Evolutionary conservation across 2,329 filamentous ascomycete genomes (phyloP), one percentile per base, ranked within the genome.

Genomic region (Sarocladium oryzae): DNA sequence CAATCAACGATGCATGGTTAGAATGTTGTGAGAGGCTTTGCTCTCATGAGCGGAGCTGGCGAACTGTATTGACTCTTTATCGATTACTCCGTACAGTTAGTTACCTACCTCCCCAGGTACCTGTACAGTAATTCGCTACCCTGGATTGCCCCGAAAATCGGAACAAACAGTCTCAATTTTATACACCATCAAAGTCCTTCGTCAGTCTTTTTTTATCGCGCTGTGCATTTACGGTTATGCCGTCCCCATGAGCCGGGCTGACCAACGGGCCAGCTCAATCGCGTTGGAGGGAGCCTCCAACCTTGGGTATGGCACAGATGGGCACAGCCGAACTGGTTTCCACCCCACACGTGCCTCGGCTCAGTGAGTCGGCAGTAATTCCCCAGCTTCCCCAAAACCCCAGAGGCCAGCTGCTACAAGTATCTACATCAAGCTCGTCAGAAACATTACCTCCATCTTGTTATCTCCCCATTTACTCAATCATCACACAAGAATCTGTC

Each of bases 291-390:
- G 5, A 7, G 9, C n/a, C 24, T 45, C 43, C 28, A 33, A 20
- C 43, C 43, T 10, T 49, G 21, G 16, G 16, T 26, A 26, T 6
- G 24, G 10, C 6, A 18, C 13, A 3, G 46, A 24, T 36, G 26
- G n/a, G n/a, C n/a, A n/a, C 21, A 48, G 26, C 43, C 28, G 43
- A 48, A 18, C 20, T n/a, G 3, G 16, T 6, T 40, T 50, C 38
- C 38, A 37, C 50, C 24, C 37, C 50, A 35, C 23, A 16, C 20
- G 23, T 20, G 38, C 50, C 50, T 51, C 50, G 50, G 50, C 50
- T 51, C 50, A 43, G 37, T 15, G n/a, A 4, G 24, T 51, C 50
- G 38, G 38, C 36, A 35, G 21, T 36, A 15, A 15, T 23, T 18
- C 33, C 30, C 30, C 30, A 49, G 46, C 32, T 49, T 36, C 46